phyloP scores from a whole-genome alignment of 305 asterid species.

The Andrographis paniculata region DNA sequence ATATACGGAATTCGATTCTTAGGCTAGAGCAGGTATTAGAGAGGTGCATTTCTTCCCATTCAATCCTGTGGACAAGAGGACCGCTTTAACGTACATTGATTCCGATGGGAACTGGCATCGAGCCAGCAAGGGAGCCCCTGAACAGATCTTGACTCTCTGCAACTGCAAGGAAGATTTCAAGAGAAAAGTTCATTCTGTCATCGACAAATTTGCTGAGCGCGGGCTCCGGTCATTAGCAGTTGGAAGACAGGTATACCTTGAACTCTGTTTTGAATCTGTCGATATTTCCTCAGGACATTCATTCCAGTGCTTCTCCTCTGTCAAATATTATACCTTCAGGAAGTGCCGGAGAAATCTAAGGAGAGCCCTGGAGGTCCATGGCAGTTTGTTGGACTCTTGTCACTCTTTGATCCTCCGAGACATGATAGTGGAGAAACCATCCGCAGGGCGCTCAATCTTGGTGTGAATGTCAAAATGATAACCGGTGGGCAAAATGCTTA shows the following conservation, averaged over 20 bases:
- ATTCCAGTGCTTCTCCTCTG: no score
- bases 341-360: slow-evolving; percentile 36
- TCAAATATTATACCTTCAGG: slow-evolving; percentile 16
- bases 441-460: slow-evolving; percentile 48
- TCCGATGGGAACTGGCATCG: slow-evolving; percentile 11
- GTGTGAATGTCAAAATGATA: slow-evolving; percentile 58
- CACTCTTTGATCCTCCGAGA: slow-evolving; percentile 62
- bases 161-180: slow-evolving; percentile 12
- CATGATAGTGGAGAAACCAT: slow-evolving; percentile 57
- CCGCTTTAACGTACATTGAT: slow-evolving; percentile 13
- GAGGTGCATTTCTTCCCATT: slow-evolving; percentile 16
- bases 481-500: slow-evolving; percentile 27
- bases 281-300: not conserved
- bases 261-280: not conserved
- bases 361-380: slow-evolving; percentile 12
- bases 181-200: slow-evolving; percentile 12
- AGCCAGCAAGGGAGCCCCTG: slow-evolving; percentile 15
- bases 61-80: slow-evolving; percentile 15
- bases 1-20: not conserved
- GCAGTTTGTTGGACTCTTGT: slow-evolving; percentile 46
- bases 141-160: slow-evolving; percentile 13
- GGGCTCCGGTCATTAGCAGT: slow-evolving; percentile 12
- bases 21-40: slow-evolving; percentile 12
- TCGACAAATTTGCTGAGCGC: slow-evolving; percentile 5
- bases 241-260: slow-evolving; percentile 5